Percentiles rank a stretch among this genome's conserved stretches.
phyloP scores from a whole-genome alignment of 2,329 filamentous ascomycete species.

The Chaetomiaceae sp. region DNA sequence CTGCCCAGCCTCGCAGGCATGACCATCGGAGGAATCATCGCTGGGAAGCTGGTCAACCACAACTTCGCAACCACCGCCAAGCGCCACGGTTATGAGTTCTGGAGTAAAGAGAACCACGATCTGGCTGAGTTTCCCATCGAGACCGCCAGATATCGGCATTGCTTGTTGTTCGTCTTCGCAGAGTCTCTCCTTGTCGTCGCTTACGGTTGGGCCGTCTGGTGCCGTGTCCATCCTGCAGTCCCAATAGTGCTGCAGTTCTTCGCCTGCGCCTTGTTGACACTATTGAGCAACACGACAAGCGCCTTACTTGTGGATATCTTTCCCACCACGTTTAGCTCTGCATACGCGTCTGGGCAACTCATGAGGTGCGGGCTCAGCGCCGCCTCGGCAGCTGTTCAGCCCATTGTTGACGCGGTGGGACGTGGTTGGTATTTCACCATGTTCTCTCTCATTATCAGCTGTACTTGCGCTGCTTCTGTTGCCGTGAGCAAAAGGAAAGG shows the following conservation, averaged over 20 bases:
- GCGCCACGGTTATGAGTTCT: conserved; percentile 35
- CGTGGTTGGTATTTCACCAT: conserved; percentile 53
- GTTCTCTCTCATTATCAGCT: conserved; percentile 41
- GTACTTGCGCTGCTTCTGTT: conserved; percentile 37
- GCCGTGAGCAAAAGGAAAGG: conserved; percentile 42
- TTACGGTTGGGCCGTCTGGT: conserved; percentile 49
- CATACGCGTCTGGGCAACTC: conserved; percentile 54
- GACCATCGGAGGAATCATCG: conserved; percentile 31
- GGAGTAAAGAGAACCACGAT: conserved; percentile 33
- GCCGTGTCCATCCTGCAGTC: conserved; percentile 41
- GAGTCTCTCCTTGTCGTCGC: conserved; percentile 44
- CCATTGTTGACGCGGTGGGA: conserved; percentile 48
- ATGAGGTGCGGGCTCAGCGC: conserved; percentile 53
- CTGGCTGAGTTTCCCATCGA: conserved; percentile 44
- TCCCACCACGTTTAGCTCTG: conserved; percentile 48
- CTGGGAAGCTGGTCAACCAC: conserved; percentile 49
- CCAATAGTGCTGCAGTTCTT: conserved; percentile 48
- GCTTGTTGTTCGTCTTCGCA: conserved; percentile 45
- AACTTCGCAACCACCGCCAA: conserved; percentile 61
- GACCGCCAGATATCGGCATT: conserved; percentile 42
- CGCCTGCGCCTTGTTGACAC: conserved; percentile 48
- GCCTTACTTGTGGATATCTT: conserved; percentile 55
- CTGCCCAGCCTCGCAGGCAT: conserved; percentile 11
- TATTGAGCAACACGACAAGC: conserved; percentile 52
- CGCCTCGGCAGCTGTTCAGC: conserved; percentile 45